Percentiles rank a stretch among this genome's conserved stretches.
These are phyloP conservation scores for Lumnitzera racemosa DNA, from an alignment of 345 rosid genomes.

Conservation along the genomic window DNA sequence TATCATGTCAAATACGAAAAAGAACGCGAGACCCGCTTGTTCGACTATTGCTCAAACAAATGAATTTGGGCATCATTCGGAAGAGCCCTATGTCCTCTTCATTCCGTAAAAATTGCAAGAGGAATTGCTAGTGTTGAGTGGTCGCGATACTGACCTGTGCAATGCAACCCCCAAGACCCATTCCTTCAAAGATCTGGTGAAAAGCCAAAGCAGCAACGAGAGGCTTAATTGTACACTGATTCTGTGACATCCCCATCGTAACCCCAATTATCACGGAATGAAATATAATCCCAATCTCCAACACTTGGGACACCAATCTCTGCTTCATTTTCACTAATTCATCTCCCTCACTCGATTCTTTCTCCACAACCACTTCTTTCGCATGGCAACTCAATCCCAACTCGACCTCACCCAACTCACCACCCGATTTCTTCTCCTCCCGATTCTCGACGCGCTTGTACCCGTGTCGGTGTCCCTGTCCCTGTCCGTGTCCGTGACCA, in stretches of 20 bases:
- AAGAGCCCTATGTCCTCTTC: no score
- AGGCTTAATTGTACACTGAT: constrained; percentile 82
- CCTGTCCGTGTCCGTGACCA: constrained; percentile 28
- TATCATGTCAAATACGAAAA: no score
- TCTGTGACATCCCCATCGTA: constrained; percentile 97
- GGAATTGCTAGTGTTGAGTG: not conserved
- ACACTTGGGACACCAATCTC: constrained; percentile 76
- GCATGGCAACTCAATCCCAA: constrained; percentile 24
- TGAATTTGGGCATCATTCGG: no score
- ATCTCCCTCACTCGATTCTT: constrained; percentile 16
- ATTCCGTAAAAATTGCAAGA: no score
- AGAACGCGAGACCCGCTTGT: no score
- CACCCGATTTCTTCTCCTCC: constrained; percentile 10
- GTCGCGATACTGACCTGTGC: constrained; percentile 61
- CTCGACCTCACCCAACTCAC: constrained; percentile 18
- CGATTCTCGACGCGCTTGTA: constrained; percentile 1
- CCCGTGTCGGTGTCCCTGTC: constrained; percentile 17
- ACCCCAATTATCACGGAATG: constrained; percentile 92
- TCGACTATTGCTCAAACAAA: no score
- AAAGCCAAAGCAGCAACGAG: constrained; percentile 84
- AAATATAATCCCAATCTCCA: constrained; percentile 92
- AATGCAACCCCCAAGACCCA: constrained; percentile 98
- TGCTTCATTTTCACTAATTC: constrained; percentile 57
- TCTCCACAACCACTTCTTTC: constrained; percentile 20
- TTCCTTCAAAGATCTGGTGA: constrained; percentile 92